Base-by-base conservation (phyloP, 2,329 filamentous ascomycete species). In the Fusarium caatingaense region DNA sequence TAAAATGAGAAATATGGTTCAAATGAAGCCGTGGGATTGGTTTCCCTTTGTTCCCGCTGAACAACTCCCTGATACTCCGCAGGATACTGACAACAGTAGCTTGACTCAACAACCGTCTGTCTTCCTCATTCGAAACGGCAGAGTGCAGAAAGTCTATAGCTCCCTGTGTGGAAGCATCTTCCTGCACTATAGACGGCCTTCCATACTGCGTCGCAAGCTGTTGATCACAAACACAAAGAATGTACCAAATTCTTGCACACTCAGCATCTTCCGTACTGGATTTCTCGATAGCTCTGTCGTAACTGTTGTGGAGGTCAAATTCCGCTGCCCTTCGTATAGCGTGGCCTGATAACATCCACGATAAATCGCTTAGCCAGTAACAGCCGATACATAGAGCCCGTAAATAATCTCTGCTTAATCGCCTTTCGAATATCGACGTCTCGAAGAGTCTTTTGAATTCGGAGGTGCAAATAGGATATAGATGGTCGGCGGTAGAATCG, bases 311-410 rank as follows among this genome's bases (percentile, higher is more conserved):
- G 0, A 86, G 70, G 53, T 84, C 83, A 41, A 83, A 78, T 66
- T 86, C 84, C 6, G 82, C 83, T 0, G 85, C 85, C 15, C 84
- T 77, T 9, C 85, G 80, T 27, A 85, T 84, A 0, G 84, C 85
- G 56, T 84, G 81, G 0, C 88, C 88, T 0, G 86, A 88, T 0
- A 90, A 78, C 69, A 87, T 89, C 86, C 88, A 89, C 4, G 86
- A 88, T 21, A 89, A 79, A 61, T 90, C 88, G 6, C 86, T 87
- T 0, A 90, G 79, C 88, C 88, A 91, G 72, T 89, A 90, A 2
- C 87, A 85, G 2, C 86, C 88, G 5, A 90, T 83, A 34, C 87
- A 89, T 60, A 90, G 83, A 8, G 86, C 88, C 0, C 88, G 83
- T 25, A 91, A 81, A 64, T 88, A 85, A 59, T 90, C 88, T 4